Conservation (phyloP, 306 rosid genomes). For the Hippophae rhamnoides region DNA sequence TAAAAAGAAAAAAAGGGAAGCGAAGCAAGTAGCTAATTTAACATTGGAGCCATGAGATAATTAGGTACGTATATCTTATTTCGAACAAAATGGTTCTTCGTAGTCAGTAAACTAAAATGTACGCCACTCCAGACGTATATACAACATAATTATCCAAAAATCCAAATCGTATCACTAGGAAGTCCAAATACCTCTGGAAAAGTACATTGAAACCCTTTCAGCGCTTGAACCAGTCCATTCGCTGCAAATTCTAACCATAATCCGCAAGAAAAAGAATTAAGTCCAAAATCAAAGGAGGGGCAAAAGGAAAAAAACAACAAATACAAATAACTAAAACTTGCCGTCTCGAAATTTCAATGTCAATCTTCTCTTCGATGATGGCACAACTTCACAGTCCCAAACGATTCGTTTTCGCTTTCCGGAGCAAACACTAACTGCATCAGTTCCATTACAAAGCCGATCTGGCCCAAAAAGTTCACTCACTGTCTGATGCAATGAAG, state of each 20-base stretch:
- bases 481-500: background rate
- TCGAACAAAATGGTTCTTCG: background rate
- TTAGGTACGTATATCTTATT: background rate
- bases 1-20: no score
- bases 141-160: background rate
- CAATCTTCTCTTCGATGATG: constrained; percentile 12
- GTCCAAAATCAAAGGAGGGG: background rate
- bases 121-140: background rate
- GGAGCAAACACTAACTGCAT: background rate
- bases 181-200: constrained; percentile 17
- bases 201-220: constrained; percentile 6
- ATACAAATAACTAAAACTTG: background rate
- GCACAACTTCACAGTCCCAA: constrained; percentile 7
- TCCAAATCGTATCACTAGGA: background rate
- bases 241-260: constrained; percentile 15
- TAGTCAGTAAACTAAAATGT: background rate
- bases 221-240: constrained; percentile 4
- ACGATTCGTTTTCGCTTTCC: constrained; percentile 31
- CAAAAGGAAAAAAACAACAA: no score
- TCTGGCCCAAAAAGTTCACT: background rate
- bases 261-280: background rate
- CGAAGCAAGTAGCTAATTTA: no score
- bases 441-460: background rate
- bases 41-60: background rate
- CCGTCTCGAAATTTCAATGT: constrained; percentile 13